Base-by-base conservation (phyloP, 169 alveolate species). In the Plasmodium vivax region DNA sequence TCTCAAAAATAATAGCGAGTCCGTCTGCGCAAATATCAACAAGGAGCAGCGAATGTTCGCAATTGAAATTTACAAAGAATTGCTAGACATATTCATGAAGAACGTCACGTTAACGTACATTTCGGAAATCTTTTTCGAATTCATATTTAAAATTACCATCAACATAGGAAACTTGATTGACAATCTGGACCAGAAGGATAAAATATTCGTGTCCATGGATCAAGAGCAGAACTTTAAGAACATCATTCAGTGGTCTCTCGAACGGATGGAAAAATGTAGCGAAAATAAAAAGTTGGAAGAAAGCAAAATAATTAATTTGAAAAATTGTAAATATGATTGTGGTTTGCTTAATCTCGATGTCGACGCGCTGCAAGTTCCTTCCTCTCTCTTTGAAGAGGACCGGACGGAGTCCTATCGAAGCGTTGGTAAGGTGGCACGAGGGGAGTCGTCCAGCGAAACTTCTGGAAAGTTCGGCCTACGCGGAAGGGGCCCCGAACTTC, bases 11-110 rank as follows among this genome's bases (percentile, higher is more conserved):
- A 72, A 90, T 71, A 71, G 71, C 23, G 14, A 82, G 7, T 74
- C 92, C 16, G 43, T 79, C 10, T 82, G 84, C 9, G 91, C 85
- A 82, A 73, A 43, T 14, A 82, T 92, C 6, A 81, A 72, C n/a
- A 81, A 83, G 34, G 95, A 92, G 34, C 62, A 74, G 30, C 73
- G 95, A 82, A 82, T 75, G 85, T 92, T 92, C 83, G 95, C 95
- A 51, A 82, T 83, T 71, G 95, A 92, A 92, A 92, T 92, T 30
- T 92, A 82, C 77, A 58, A 92, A 82, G 95, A 92, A 71, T 23
- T 92, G 75, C 41, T 92, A 3, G 95, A 82, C 68, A 82, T 92
- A 82, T 92, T 82, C 84, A 82, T 92, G 84, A 82, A 51, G 58
- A 82, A 92, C 62, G 92, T 92, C 38, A 82, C 92, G 12, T 27